Conservation (phyloP, 2,329 filamentous ascomycete species). For the Amphichorda felina region DNA sequence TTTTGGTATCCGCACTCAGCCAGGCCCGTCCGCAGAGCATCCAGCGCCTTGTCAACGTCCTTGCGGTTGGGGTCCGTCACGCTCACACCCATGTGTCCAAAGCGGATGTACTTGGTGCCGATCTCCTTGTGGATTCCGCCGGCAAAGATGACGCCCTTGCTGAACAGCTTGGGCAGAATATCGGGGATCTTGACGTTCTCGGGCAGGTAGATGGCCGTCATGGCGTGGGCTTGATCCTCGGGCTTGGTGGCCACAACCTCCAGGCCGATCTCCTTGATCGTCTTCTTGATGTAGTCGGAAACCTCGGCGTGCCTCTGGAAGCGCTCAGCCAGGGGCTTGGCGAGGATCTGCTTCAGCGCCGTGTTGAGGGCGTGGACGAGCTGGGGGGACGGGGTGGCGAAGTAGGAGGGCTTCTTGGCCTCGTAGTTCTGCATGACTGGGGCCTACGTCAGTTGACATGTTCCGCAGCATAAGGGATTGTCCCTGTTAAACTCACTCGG, state of each 20-base stretch:
- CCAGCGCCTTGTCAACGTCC: slow-evolving; percentile 76
- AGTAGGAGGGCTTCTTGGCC: slow-evolving; percentile 94
- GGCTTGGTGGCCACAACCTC: slow-evolving; percentile 77
- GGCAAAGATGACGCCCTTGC: slow-evolving; percentile 86
- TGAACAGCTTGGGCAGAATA: slow-evolving; percentile 71
- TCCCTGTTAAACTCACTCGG: slow-evolving; percentile 62
- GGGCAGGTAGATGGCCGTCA: slow-evolving; percentile 95
- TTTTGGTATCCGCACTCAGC: slow-evolving; percentile 58
- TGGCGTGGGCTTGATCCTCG: slow-evolving; percentile 88
- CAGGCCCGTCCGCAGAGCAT: slow-evolving; percentile 64
- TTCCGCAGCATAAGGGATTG: too few species aligned
- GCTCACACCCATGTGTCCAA: slow-evolving; percentile 96
- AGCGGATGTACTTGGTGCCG: slow-evolving; percentile 82
- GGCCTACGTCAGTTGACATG: background rate
- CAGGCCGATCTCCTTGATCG: slow-evolving; percentile 67
- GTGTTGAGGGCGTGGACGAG: slow-evolving; percentile 89
- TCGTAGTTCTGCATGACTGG: slow-evolving; percentile 98
- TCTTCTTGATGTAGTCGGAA: slow-evolving; percentile 79
- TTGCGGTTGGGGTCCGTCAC: slow-evolving; percentile 63
- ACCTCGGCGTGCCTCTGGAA: slow-evolving; percentile 71
- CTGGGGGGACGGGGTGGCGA: slow-evolving; percentile 91
- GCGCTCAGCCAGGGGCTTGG: slow-evolving; percentile 67
- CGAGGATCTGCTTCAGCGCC: slow-evolving; percentile 72
- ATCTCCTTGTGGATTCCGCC: slow-evolving; percentile 95
- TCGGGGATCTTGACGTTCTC: slow-evolving; percentile 72